Percentiles rank a stretch among this genome's conserved stretches.
Evolutionary conservation across 331 rosid genomes (phyloP).

Genomic region (Quercus tomentella): DNA sequence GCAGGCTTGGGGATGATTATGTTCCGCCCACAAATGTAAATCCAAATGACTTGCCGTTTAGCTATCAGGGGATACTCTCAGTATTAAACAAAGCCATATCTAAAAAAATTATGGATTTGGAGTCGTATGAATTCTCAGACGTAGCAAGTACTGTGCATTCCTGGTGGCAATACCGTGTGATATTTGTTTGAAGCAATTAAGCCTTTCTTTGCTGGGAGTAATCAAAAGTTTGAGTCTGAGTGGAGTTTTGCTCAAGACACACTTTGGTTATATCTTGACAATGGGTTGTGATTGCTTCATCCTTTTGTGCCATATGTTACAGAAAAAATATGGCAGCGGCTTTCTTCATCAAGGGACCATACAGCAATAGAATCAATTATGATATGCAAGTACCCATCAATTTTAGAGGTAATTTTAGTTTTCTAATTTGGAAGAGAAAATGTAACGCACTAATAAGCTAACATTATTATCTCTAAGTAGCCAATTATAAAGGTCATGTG

Average conservation of each 20-base stretch:
- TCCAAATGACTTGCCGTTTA: conserved; percentile 67
- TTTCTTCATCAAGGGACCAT: conserved; percentile 61
- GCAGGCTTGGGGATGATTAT: conserved; percentile 86
- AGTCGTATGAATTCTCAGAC: conserved; percentile 61
- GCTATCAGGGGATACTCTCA: conserved; percentile 86
- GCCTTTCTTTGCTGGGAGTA: conserved; percentile 71
- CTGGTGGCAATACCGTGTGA: conserved; percentile 99
- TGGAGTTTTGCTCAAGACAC: conserved; percentile 70
- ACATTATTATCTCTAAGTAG: background rate
- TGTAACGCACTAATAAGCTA: background rate
- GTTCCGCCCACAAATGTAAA: conserved; percentile 44
- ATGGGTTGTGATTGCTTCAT: conserved; percentile 90
- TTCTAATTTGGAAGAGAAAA: background rate
- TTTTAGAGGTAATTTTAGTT: conserved; percentile 56
- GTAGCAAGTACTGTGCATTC: conserved; percentile 75
- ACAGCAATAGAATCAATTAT: conserved; percentile 65
- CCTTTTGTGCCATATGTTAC: conserved; percentile 94
- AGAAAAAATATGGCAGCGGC: conserved; percentile 95
- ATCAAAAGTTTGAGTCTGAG: conserved; percentile 48
- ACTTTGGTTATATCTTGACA: conserved; percentile 84
- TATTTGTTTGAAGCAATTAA: conserved; percentile 87
- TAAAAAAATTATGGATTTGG: conserved; percentile 51
- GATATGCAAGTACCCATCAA: conserved; percentile 71
- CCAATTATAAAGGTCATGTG: conserved; percentile 53
- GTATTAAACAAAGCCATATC: conserved; percentile 69